These are phyloP conservation scores for Musa balbisiana DNA, from an alignment of 202 grass and related monocot species.

Conservation along the genomic window DNA sequence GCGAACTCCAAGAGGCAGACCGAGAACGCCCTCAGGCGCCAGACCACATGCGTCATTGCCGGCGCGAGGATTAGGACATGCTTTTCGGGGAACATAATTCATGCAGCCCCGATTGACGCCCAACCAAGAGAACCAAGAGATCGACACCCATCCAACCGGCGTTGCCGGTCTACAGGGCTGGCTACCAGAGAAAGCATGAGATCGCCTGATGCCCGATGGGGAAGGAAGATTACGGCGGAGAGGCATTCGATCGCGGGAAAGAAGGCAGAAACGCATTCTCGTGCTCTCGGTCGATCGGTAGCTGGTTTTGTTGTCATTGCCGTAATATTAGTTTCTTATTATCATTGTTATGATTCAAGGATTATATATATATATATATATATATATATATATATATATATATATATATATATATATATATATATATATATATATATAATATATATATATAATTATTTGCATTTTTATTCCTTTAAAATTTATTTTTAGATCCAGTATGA, in stretches of 20 bases:
- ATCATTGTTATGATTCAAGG: no score
- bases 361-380: no score
- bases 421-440: no score
- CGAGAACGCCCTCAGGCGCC: conserved; percentile 52
- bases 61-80: conserved; percentile 56
- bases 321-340: no score
- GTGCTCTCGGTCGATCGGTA: no score
- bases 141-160: conserved; percentile 78
- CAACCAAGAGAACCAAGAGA: conserved; percentile 31
- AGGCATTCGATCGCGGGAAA: neutral
- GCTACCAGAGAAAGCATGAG: conserved; percentile 26
- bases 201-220: neutral
- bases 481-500: no score
- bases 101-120: conserved; percentile 37
- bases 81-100: conserved; percentile 63
- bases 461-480: no score
- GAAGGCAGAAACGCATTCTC: no score
- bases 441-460: no score
- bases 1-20: conserved; percentile 65
- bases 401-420: no score
- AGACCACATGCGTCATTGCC: conserved; percentile 78
- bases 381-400: no score
- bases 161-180: conserved; percentile 77
- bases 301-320: no score
- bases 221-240: neutral